Conservation (phyloP, 805 yeast genomes). For the Maudiozyma turicensis region DNA sequence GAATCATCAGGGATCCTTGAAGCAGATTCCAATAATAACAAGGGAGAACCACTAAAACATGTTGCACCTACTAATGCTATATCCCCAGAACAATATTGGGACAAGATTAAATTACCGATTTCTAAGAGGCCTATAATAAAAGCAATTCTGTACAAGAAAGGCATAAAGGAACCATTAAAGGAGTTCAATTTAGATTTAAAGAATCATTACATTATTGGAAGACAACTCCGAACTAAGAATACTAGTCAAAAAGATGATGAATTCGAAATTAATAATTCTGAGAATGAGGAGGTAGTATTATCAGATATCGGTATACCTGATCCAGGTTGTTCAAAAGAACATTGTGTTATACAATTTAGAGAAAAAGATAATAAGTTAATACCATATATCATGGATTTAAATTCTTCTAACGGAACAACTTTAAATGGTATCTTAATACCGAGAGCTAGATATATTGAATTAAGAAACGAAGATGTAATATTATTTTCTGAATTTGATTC, state of each 20-base stretch:
- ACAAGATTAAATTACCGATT: slow-evolving; percentile 11
- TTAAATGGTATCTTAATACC: slow-evolving; percentile 35
- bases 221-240: slow-evolving; percentile 12
- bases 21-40: slow-evolving; percentile 29
- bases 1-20: slow-evolving; percentile 36
- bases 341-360: slow-evolving; percentile 40
- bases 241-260: not conserved
- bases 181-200: slow-evolving; percentile 21
- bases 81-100: slow-evolving; percentile 17
- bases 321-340: slow-evolving; percentile 36
- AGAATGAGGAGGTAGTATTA: slow-evolving; percentile 17
- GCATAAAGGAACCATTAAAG: slow-evolving; percentile 16
- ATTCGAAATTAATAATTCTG: not conserved
- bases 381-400: slow-evolving; percentile 39
- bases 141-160: slow-evolving; percentile 25
- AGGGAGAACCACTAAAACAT: slow-evolving; percentile 33
- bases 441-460: slow-evolving; percentile 33
- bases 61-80: slow-evolving; percentile 30
- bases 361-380: slow-evolving; percentile 11
- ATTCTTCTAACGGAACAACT: slow-evolving; percentile 39
- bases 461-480: slow-evolving; percentile 34
- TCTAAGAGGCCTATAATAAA: slow-evolving; percentile 17
- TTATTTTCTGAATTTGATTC: slow-evolving; percentile 30
- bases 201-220: slow-evolving; percentile 30
- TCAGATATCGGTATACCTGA: slow-evolving; percentile 32